A percentile compares a stretch with the other conserved stretches of the same genome.
Evolutionary conservation across 2,329 filamentous ascomycete species (phyloP).

Genomic region (Fonsecaea multimorphosa): DNA sequence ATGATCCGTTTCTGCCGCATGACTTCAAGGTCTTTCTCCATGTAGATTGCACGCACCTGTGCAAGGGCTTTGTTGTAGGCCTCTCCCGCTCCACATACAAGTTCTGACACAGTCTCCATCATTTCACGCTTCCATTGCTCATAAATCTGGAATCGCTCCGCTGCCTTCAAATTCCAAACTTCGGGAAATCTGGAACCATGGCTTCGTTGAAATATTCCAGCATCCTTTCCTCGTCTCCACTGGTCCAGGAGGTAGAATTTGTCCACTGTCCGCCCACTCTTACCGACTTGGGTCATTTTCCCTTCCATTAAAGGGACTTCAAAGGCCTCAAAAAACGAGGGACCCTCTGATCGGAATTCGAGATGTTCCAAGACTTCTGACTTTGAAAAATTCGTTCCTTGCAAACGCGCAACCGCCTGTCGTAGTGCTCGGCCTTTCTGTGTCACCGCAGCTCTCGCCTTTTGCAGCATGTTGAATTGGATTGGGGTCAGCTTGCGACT

Average conservation of each 20-base stretch:
- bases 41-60: not conserved
- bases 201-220: not conserved
- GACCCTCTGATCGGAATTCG: not conserved
- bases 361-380: not conserved
- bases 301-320: not conserved
- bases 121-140: not conserved
- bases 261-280: not conserved
- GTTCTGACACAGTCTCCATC: not conserved
- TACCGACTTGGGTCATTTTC: not conserved
- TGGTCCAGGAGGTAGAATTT: not conserved
- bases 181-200: not conserved
- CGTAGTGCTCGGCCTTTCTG: not conserved
- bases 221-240: not conserved
- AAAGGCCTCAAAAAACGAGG: not conserved
- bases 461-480: not conserved
- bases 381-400: not conserved
- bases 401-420: not conserved
- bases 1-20: constrained; percentile 2
- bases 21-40: not conserved
- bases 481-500: constrained; percentile 54
- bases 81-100: not conserved
- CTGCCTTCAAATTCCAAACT: not conserved
- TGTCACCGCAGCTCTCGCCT: not conserved
- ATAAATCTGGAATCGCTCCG: not conserved
- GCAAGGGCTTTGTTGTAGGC: not conserved